phyloP scores from a whole-genome alignment of 495 filamentous ascomycete species.

The Neurospora sp. region DNA sequence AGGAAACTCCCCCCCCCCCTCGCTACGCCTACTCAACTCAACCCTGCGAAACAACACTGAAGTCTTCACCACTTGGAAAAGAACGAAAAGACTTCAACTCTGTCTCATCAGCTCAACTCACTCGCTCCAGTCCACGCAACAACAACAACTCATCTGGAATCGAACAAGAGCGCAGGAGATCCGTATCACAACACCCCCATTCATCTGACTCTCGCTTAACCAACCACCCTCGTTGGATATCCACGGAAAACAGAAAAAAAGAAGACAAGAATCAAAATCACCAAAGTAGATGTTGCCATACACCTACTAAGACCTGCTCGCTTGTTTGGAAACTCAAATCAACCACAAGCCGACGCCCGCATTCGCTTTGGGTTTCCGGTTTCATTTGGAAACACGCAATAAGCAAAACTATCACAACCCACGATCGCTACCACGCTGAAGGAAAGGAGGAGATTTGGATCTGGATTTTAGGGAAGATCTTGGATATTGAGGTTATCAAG shows the following conservation, averaged over 20 bases:
- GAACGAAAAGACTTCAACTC: not conserved
- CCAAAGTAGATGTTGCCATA: slow-evolving; percentile 11
- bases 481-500: slow-evolving; percentile 6
- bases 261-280: not conserved
- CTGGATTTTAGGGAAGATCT: slow-evolving; percentile 2
- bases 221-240: slow-evolving; percentile 3
- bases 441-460: slow-evolving; percentile 3
- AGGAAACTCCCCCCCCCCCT: not conserved
- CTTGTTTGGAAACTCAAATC: not conserved
- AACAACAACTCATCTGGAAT: not conserved
- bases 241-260: not conserved
- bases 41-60: not conserved
- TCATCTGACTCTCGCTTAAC: not conserved
- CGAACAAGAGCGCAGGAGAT: not conserved
- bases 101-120: not conserved
- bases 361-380: slow-evolving; percentile 8
- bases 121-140: not conserved
- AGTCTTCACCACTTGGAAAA: not conserved
- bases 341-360: not conserved
- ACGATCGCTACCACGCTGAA: slow-evolving; percentile 25
- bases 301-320: slow-evolving; percentile 7
- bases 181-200: not conserved
- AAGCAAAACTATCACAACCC: not conserved
- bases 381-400: slow-evolving; percentile 5
- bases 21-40: slow-evolving; percentile 8